Evolutionary conservation across 257 asterid genomes (phyloP).

Genomic region (Nicotiana paniculata): DNA sequence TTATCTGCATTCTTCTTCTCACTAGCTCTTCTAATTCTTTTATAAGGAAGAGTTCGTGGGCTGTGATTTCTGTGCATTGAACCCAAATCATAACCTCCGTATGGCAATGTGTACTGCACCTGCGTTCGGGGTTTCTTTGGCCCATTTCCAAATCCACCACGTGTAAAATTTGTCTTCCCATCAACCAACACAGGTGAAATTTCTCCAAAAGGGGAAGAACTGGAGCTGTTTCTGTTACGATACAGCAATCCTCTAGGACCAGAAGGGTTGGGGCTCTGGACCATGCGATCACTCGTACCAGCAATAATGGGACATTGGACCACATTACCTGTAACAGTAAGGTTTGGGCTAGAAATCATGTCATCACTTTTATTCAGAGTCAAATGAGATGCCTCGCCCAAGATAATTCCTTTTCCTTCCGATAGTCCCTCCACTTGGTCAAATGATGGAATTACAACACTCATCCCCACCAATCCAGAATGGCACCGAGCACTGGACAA

Average conservation of each 20-base stretch:
- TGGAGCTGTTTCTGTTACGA: constrained; percentile 39
- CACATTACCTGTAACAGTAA: constrained; percentile 26
- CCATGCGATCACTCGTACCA: constrained; percentile 30
- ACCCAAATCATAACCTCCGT: constrained; percentile 43
- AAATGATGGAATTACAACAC: constrained; percentile 49
- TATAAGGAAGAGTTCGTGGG: constrained; percentile 60
- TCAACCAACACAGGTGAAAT: constrained; percentile 53
- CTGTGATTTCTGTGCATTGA: constrained; percentile 46
- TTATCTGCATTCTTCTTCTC: constrained; percentile 64
- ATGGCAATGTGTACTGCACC: constrained; percentile 82
- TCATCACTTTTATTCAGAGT: constrained; percentile 34
- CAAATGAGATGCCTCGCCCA: constrained; percentile 38
- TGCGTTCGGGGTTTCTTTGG: constrained; percentile 93
- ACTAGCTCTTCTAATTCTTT: constrained; percentile 82
- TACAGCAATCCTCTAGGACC: constrained; percentile 37
- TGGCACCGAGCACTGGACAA: constrained; percentile 19
- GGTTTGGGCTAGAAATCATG: constrained; percentile 30
- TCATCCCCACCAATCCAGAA: constrained; percentile 35
- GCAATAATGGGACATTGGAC: constrained; percentile 30
- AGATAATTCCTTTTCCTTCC: constrained; percentile 23
- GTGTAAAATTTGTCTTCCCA: constrained; percentile 40
- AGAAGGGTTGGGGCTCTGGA: constrained; percentile 31
- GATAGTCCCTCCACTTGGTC: constrained; percentile 33
- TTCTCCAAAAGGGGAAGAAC: constrained; percentile 47
- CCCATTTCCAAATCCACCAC: constrained; percentile 60